Conservation (phyloP, 441 rosid genomes). For the Gossypium davidsonii region DNA sequence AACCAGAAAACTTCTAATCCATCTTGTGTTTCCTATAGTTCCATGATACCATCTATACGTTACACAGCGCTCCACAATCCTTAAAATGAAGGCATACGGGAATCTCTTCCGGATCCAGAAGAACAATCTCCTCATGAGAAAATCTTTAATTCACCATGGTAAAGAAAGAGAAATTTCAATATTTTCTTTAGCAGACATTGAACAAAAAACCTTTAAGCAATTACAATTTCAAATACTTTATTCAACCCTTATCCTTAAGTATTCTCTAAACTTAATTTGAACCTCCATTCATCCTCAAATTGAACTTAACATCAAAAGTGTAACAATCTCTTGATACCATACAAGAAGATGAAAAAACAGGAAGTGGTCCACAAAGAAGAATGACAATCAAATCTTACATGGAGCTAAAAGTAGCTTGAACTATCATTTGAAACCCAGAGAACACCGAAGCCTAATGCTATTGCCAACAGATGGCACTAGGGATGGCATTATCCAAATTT, state of each 20-base stretch:
- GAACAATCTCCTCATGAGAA: background rate
- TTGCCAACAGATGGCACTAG: background rate
- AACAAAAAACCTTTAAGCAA: background rate
- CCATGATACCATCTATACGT: background rate
- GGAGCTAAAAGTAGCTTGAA: background rate
- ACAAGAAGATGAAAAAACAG: conserved; percentile 9
- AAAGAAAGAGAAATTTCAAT: background rate
- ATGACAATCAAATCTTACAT: conserved; percentile 6
- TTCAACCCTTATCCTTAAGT: background rate
- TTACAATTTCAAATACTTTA: background rate
- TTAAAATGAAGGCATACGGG: background rate
- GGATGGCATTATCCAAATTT: background rate
- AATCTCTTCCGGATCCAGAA: background rate
- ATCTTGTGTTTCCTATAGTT: background rate
- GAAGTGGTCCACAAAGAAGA: background rate
- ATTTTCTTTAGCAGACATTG: background rate
- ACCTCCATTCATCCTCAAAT: background rate
- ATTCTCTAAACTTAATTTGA: background rate
- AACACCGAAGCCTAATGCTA: background rate
- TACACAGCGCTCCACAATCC: background rate
- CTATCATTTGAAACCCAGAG: background rate
- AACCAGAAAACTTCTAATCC: background rate
- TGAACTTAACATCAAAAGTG: background rate
- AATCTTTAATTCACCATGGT: background rate
- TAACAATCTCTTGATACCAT: conserved; percentile 4